phyloP scores from a whole-genome alignment of 352 stramenopile genomes.

The Globisporangium echinulatum region DNA sequence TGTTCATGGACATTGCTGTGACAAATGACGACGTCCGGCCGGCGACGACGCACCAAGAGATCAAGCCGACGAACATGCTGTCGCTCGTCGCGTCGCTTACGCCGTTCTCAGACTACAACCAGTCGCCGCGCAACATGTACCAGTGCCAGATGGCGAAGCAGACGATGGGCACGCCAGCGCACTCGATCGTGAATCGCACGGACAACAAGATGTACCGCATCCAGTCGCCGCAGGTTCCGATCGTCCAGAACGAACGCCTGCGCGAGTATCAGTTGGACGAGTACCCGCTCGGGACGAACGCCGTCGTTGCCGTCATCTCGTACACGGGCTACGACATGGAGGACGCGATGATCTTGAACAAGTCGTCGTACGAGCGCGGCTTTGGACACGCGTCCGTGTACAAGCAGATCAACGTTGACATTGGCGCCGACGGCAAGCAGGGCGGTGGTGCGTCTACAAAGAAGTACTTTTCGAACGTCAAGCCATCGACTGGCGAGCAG shows the following conservation, averaged over 20 bases:
- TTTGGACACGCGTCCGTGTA: constrained; percentile 98
- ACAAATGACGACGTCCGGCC: constrained; percentile 94
- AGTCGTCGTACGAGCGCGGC: constrained; percentile 96
- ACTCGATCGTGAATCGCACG: constrained; percentile 93
- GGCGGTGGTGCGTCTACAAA: constrained; percentile 51
- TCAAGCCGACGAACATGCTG: constrained; percentile 99
- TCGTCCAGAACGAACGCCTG: constrained; percentile 97
- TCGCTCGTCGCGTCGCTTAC: constrained; percentile 98
- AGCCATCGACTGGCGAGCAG: constrained; percentile 53
- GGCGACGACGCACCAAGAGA: constrained; percentile 97
- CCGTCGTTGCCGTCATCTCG: constrained; percentile 98
- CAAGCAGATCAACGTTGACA: constrained; percentile 97
- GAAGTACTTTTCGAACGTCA: constrained; percentile 92
- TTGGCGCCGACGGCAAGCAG: constrained; percentile 55
- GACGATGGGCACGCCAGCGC: constrained; percentile 98
- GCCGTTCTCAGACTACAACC: constrained; percentile 99
- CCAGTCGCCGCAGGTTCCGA: constrained; percentile 96
- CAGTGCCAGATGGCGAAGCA: constrained; percentile 99
- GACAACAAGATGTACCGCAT: constrained; percentile 99
- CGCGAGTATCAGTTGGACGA: constrained; percentile 98
- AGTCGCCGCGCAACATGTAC: constrained; percentile 99
- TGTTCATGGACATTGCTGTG: constrained; percentile 98
- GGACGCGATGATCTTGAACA: constrained; percentile 99
- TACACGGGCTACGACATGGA: constrained; percentile 98
- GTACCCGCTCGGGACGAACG: constrained; percentile 98